Base-by-base conservation (phyloP, 495 filamentous ascomycete genomes). In the Annulohypoxylon maeteangense region DNA sequence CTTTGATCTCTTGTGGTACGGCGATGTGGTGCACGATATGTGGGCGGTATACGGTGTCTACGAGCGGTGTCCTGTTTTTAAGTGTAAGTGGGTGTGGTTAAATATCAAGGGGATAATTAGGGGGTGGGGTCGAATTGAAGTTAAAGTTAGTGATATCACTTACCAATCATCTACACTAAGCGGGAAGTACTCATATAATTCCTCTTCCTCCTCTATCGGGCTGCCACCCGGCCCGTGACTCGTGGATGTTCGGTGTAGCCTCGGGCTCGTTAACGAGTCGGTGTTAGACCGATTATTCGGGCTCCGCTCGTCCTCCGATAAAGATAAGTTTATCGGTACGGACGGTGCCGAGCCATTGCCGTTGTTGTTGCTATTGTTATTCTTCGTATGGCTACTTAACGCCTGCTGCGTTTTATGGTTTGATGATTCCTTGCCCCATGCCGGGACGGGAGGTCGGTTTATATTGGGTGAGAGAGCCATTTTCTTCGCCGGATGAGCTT, bases 111-210 rank as follows among this genome's bases (percentile, higher is more conserved):
- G 50, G 16, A 12, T 10, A 12, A 40, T 40, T 7, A 20, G 27
- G 16, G 14, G 7, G 27, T 10, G 48, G 29, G n/a, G 45, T 20
- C n/a, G n/a, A n/a, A n/a, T n/a, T n/a, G n/a, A n/a, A n/a, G 42
- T 16, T 29, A 11, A 12, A n/a, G 18, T 12, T 14, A 11, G 8
- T 23, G 23, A n/a, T 58, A 8, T 53, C 25, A 75, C 78, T 67
- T 53, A 84, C 93, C 93, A 97, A 68, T 97, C 93, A 79, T 97
- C 92, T 68, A 95, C 78, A 20, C 91, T 93, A 22, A 97, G 83
- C 4, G 93, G 93, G 66, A 97, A 97, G 76, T 97, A 97, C 77
- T 97, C 93, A 74, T 97, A 97, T 22, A 96, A 79, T 67, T 93
- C 83, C 74, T 97, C 93, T 7, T 89, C 89, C 64, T 88, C 89